Base-by-base conservation (phyloP, 768 basidiomycete species). In the Dioszegia crocea region DNA sequence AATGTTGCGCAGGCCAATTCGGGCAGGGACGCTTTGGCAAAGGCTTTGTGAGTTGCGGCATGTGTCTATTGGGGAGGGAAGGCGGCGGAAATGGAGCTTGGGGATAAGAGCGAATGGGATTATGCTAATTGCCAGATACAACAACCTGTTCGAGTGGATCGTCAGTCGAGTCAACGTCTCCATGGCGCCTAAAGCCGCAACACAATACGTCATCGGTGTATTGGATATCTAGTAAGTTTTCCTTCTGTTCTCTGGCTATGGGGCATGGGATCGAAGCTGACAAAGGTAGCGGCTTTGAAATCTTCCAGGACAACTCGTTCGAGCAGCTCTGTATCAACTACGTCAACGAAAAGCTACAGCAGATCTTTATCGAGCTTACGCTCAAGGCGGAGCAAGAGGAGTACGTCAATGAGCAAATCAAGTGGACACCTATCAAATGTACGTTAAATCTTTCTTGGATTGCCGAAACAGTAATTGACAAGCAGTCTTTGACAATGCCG, bases 341-440 rank as follows among this genome's bases (percentile, higher is more conserved):
- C 70, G 96, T 98, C 80, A 99, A 99, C 82, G 96, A 99, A 79
- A 99, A 99, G 79, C 83, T 99, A 24, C 94, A 99, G 70, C 94
- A 94, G 75, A 99, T 98, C 71, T 99, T 99, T 80, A 99, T 99
- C 70, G 93, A 99, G 77, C 82, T 99, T 49, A 99, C 96, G 0
- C 82, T 99, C 73, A 99, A 99, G 82, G 92, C 94, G 17, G 96
- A 99, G 74, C 96, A 99, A 77, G 96, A 99, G 75, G 96, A 99
- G 79, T 99, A 99, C 71, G 91, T 97, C 27, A 84, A 89, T 57
- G 96, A 99, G 78, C 88, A 94, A 77, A 99, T 99, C 80, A 90
- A 97, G 78, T 99, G 96, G 96, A 94, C 88, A 0, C 93, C 93
- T 0, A 99, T 99, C 83, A 92, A 97, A 68, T 99, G 94, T 76